Evolutionary conservation across 352 stramenopile species (phyloP).

Genomic region (Phytophthora kernoviae): DNA sequence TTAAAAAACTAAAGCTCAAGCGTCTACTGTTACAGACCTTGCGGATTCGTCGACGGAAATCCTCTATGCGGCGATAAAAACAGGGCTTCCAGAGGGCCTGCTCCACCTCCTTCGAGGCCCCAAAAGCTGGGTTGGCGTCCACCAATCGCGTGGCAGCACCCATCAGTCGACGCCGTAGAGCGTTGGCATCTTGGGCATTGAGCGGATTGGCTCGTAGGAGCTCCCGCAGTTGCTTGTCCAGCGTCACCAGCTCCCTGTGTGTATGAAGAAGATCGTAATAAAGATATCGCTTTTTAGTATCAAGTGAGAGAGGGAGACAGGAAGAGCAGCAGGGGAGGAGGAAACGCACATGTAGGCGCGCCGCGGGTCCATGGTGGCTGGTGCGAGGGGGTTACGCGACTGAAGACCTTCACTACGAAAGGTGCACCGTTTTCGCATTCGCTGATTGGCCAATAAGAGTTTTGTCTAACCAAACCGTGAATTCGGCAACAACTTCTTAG

Average conservation of each 20-base stretch:
- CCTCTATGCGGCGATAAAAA: conserved; percentile 92
- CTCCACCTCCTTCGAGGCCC: conserved; percentile 73
- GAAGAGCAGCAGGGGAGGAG: background rate
- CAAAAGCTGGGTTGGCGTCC: conserved; percentile 54
- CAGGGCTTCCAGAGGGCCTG: conserved; percentile 90
- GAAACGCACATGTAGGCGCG: conserved; percentile 36
- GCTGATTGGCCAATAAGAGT: no score
- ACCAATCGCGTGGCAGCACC: conserved; percentile 54
- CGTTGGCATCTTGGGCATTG: conserved; percentile 64
- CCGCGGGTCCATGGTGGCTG: conserved; percentile 35
- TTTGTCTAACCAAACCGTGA: no score
- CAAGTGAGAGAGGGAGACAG: background rate
- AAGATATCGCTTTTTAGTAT: no score
- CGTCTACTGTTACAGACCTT: conserved; percentile 38
- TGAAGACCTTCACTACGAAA: no score
- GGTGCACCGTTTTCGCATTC: no score
- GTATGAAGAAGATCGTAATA: no score
- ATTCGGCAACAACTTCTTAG: no score
- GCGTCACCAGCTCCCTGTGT: conserved; percentile 65
- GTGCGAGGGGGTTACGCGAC: background rate
- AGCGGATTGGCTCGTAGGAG: conserved; percentile 67
- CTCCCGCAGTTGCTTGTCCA: conserved; percentile 79
- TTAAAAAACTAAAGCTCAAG: background rate
- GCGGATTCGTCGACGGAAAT: conserved; percentile 86
- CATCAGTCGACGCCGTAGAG: conserved; percentile 56